Percentiles rank a stretch among this genome's conserved stretches.
phyloP scores from a whole-genome alignment of 2,329 filamentous ascomycete genomes.

The Exophiala lecanii-corni region DNA sequence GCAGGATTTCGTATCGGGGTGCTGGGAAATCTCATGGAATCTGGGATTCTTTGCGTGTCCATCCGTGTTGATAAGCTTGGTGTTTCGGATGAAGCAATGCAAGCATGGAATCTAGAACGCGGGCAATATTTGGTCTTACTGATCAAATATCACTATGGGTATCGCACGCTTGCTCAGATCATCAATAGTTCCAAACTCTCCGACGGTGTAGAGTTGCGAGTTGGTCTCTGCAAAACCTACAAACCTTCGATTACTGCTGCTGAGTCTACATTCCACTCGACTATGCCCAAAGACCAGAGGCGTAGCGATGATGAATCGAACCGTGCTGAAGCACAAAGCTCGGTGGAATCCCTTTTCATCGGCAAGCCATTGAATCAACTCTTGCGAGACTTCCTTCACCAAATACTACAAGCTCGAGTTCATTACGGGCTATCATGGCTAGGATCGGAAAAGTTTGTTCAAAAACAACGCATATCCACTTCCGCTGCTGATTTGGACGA shows the following conservation, averaged over 20 bases:
- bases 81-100: constrained; percentile 67
- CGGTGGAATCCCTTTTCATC: constrained; percentile 60
- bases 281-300: not conserved
- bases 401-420: constrained; percentile 57
- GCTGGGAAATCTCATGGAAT: constrained; percentile 46
- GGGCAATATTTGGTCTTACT: constrained; percentile 70
- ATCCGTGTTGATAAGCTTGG: constrained; percentile 65
- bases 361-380: constrained; percentile 66
- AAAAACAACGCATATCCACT: constrained; percentile 39
- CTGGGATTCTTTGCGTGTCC: constrained; percentile 61
- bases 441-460: constrained; percentile 58
- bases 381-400: constrained; percentile 61
- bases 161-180: constrained; percentile 54
- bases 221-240: constrained; percentile 67
- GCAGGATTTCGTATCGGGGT: constrained; percentile 69
- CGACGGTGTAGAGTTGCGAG: constrained; percentile 52
- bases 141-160: constrained; percentile 59
- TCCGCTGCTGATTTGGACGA: constrained; percentile 5
- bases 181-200: constrained; percentile 35
- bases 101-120: constrained; percentile 68
- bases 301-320: not conserved
- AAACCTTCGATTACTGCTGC: constrained; percentile 57
- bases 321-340: constrained; percentile 21
- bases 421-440: constrained; percentile 58
- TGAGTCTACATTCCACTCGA: not conserved